Conservation (phyloP, 495 filamentous ascomycete species). For the Oidiodendron maius region DNA sequence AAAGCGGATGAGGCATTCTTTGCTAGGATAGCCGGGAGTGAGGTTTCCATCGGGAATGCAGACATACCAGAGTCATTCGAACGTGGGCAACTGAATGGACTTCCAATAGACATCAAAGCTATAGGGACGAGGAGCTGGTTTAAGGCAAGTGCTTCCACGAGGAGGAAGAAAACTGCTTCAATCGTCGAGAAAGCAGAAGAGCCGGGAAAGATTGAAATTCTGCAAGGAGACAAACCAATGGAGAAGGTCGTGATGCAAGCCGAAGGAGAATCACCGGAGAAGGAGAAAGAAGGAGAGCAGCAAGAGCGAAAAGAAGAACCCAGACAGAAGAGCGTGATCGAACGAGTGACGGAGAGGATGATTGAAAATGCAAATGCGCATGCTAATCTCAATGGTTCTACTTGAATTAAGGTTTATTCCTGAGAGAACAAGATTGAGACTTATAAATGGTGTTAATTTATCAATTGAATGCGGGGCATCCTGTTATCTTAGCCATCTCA, state of each 20-base stretch:
- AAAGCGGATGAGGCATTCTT: slow-evolving; percentile 2
- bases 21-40: slow-evolving; percentile 1
- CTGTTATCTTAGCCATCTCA: too few relatives aligned
- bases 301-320: too few relatives aligned
- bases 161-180: background rate
- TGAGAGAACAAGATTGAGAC: too few relatives aligned
- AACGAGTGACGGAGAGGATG: slow-evolving; percentile 13
- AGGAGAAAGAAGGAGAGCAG: background rate
- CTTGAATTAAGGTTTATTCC: too few relatives aligned
- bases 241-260: background rate
- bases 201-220: too few relatives aligned
- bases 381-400: too few relatives aligned
- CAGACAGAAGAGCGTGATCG: slow-evolving; percentile 5
- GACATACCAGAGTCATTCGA: slow-evolving; percentile 16
- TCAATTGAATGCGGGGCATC: too few relatives aligned
- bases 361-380: slow-evolving; percentile 15
- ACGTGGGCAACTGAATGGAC: slow-evolving; percentile 2
- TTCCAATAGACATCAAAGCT: slow-evolving; percentile 10
- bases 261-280: background rate
- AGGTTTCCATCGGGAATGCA: background rate
- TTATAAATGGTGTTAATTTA: too few relatives aligned
- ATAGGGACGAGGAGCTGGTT: slow-evolving; percentile 18
- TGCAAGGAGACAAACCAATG: too few relatives aligned
- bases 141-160: background rate
- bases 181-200: too few relatives aligned